Percentiles rank a stretch among this genome's conserved stretches.
These are phyloP conservation scores for Teratosphaeria zuluensis DNA, from an alignment of 2,329 filamentous ascomycete genomes.

Conservation along the genomic window DNA sequence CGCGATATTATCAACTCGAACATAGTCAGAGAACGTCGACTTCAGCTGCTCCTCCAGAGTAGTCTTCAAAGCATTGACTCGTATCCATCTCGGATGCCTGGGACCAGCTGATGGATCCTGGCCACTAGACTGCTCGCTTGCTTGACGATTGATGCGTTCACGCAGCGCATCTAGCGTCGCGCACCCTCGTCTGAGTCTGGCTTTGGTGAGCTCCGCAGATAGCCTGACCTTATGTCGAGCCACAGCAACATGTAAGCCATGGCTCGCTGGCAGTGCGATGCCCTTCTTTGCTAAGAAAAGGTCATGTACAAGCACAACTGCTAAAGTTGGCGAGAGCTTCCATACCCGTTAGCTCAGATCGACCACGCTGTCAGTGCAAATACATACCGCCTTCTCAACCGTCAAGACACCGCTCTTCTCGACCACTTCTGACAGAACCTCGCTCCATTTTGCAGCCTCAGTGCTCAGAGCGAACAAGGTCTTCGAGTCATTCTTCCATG, in stretches of 20 bases:
- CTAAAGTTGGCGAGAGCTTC: conserved; percentile 69
- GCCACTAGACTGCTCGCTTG: conserved; percentile 9
- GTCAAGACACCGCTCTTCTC: conserved; percentile 66
- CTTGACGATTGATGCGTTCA: conserved; percentile 43
- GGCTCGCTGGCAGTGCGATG: conserved; percentile 68
- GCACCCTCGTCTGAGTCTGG: conserved; percentile 62
- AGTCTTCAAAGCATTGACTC: conserved; percentile 71
- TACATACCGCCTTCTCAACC: conserved; percentile 70
- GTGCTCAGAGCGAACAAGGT: conserved; percentile 81
- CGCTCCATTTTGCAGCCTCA: conserved; percentile 86
- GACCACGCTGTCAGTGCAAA: not conserved
- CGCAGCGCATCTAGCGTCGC: conserved; percentile 58
- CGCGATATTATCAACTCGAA: conserved; percentile 27
- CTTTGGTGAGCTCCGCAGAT: conserved; percentile 70
- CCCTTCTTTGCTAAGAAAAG: conserved; percentile 71
- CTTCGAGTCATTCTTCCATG: conserved; percentile 64
- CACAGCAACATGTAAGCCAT: conserved; percentile 66
- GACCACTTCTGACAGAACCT: conserved; percentile 78
- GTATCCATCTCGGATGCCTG: conserved; percentile 78
- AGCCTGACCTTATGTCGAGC: conserved; percentile 75
- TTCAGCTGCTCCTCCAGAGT: conserved; percentile 62
- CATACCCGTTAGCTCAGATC: not conserved
- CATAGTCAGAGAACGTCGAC: conserved; percentile 61
- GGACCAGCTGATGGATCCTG: conserved; percentile 7
- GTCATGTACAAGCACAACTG: conserved; percentile 78